A percentile compares a stretch with the other conserved stretches of the same genome.
Conservation (phyloP, 179 eudicot species). For the Drosera spatulata region DNA sequence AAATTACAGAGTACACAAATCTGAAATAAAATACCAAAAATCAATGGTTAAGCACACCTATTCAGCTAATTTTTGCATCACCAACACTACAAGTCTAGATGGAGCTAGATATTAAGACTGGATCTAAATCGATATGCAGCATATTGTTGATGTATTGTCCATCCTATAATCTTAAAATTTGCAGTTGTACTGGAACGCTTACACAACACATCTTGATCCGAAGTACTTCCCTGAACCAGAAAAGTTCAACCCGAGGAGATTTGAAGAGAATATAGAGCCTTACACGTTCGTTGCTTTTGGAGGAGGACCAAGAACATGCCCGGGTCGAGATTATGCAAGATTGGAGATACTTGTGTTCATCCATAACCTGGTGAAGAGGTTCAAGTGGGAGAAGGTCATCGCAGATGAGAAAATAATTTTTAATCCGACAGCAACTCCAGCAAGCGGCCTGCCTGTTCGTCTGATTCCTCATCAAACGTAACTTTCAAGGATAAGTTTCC, state of each 20-base stretch:
- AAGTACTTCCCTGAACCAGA: neutral
- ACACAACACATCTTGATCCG: neutral
- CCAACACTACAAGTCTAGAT: no score
- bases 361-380: neutral
- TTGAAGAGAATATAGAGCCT: neutral
- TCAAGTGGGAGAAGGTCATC: neutral
- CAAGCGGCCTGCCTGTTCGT: neutral
- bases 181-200: neutral
- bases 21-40: no score
- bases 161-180: no score
- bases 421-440: neutral
- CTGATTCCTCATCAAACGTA: neutral
- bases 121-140: no score
- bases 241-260: neutral
- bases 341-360: neutral
- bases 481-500: no score
- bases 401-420: neutral
- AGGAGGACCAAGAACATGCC: neutral
- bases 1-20: no score
- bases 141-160: no score
- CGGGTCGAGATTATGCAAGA: neutral
- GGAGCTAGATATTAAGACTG: no score
- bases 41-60: no score
- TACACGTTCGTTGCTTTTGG: neutral
- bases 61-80: no score